Evolutionary conservation across 345 rosid species (phyloP).

Genomic region (Eucalyptus brandiana): DNA sequence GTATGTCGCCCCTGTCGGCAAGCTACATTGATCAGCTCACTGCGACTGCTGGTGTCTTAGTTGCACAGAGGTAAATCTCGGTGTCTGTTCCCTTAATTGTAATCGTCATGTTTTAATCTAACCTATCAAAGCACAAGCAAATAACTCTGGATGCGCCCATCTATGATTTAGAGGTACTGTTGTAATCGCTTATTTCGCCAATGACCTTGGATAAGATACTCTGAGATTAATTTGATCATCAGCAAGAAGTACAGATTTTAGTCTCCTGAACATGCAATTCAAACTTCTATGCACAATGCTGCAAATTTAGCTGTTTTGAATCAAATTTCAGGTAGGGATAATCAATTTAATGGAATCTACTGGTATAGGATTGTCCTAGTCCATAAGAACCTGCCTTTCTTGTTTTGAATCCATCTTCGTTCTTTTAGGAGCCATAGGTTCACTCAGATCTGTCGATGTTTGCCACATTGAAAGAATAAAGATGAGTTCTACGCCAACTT

Average conservation of each 20-base stretch:
- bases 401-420: background rate
- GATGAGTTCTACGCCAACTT: too few species aligned
- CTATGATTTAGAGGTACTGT: background rate
- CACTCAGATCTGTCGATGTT: too few species aligned
- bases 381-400: background rate
- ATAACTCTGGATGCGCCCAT: background rate
- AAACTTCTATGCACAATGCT: background rate
- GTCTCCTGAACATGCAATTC: background rate
- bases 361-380: background rate
- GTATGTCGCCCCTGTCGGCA: background rate
- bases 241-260: background rate
- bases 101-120: background rate
- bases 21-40: background rate
- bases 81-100: background rate
- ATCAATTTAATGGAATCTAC: background rate
- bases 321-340: background rate
- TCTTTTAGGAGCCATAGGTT: background rate
- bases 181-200: too few species aligned
- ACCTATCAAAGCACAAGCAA: background rate
- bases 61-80: background rate
- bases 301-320: background rate
- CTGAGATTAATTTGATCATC: background rate
- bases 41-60: background rate
- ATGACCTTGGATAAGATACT: background rate
- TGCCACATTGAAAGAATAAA: too few species aligned